A percentile compares a stretch with the other conserved stretches of the same genome.
phyloP scores from a whole-genome alignment of 164 flowering plant species.

The Vitis rotundifolia region DNA sequence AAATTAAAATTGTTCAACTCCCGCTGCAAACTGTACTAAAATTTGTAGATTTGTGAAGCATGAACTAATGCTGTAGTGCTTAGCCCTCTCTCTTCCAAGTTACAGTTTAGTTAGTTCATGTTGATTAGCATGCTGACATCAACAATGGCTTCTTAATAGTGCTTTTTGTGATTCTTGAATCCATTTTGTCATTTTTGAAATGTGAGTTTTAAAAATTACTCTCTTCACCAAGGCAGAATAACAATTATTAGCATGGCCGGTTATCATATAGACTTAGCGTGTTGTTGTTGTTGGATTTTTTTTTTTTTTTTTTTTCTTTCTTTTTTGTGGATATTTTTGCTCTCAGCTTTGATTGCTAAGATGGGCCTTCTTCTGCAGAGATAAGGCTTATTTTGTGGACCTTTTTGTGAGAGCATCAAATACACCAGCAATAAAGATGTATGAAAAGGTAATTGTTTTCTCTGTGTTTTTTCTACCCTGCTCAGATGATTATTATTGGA shows the following conservation, averaged over 20 bases:
- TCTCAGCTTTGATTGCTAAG: slow-evolving; percentile 2
- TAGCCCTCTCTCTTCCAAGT: not conserved
- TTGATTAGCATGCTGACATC: not conserved
- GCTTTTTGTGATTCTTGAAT: no score
- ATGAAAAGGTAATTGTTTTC: slow-evolving; percentile 77
- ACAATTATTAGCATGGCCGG: no score
- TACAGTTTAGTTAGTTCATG: not conserved
- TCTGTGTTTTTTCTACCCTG: not conserved
- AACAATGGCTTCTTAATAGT: no score
- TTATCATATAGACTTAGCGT: no score
- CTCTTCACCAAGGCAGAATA: no score
- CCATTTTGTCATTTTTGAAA: no score
- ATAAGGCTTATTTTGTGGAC: slow-evolving; percentile 93
- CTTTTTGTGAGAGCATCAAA: slow-evolving; percentile 97
- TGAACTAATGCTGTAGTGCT: not conserved
- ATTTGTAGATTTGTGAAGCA: not conserved
- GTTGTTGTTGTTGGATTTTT: no score
- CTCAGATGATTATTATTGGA: no score
- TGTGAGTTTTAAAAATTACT: no score
- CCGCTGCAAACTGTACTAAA: not conserved
- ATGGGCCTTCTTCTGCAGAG: slow-evolving; percentile 47
- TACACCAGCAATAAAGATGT: slow-evolving; percentile 94
- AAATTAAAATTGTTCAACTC: not conserved
- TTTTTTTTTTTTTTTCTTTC: not conserved
- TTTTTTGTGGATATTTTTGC: not conserved